Evolutionary conservation across 202 grass and related monocot genomes (phyloP), one percentile per base, ranked within the genome.

Genomic region (Alloteropsis angusta): DNA sequence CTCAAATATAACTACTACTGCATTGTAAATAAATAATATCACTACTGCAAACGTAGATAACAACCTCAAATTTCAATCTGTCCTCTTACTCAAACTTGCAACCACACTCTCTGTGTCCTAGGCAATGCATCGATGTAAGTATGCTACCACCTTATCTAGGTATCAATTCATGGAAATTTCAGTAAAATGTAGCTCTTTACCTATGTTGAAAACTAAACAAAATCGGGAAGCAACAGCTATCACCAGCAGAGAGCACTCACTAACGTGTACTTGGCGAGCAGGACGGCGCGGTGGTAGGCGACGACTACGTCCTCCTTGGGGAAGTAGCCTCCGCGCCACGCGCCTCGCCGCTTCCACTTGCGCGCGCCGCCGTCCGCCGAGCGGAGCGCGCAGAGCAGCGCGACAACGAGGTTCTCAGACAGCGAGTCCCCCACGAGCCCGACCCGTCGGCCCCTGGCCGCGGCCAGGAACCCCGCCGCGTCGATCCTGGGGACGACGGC

Each of bases 331-430:
- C 92, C 96, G 22, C 87, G 87, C 96, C 96, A 99, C 30, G 96
- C 92, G 30, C 96, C 84, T 50, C 91, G 89, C 15, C 90, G 75
- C 90, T 99, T 99, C 96, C 96, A 99, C 85, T 91, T 99, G 15
- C 78, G 67, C 47, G 89, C 92, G 28, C 72, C 78, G 44, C 0
- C 72, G 73, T 99, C 85, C 6, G 72, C 88, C 41, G 89, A 87
- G 65, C 88, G 80, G 47, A 93, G 88, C 21, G 87, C 79, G 78
- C 96, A 95, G 3, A 99, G 80, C 30, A 99, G 54, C 30, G 90
- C 90, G 45, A 88, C 88, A 42, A 96, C 17, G 68, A 99, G 89
- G 83, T 99, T 96, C 84, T 96, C 96, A 1, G 87, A 93, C 68
- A 99, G 80, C 0, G 88, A 99, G 83, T 95, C 90, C 30, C 96